Evolutionary conservation across 2,329 filamentous ascomycete species (phyloP).

Genomic region (Neobulgaria alba): DNA sequence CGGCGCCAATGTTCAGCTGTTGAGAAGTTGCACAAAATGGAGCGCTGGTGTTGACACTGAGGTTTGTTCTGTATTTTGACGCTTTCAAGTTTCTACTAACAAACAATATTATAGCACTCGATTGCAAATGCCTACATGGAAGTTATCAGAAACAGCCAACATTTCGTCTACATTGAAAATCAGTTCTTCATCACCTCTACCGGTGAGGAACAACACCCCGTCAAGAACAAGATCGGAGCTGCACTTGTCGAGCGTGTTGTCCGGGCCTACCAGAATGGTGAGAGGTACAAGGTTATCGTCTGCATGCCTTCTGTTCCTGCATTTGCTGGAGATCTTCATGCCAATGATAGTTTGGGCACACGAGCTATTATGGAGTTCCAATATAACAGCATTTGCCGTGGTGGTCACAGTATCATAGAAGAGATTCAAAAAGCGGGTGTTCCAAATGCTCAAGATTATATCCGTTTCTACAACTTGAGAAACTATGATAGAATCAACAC

Average conservation of each 20-base stretch:
- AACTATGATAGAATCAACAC: slow-evolving; percentile 79
- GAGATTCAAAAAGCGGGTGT: slow-evolving; percentile 56
- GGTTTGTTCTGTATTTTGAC: slow-evolving; percentile 23
- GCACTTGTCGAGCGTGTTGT: slow-evolving; percentile 72
- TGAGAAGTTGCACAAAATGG: slow-evolving; percentile 44
- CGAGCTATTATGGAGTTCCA: slow-evolving; percentile 86
- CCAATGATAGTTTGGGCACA: slow-evolving; percentile 64
- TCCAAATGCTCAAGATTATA: slow-evolving; percentile 60
- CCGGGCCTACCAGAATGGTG: slow-evolving; percentile 54
- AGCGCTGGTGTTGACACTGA: slow-evolving; percentile 50
- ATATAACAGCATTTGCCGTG: slow-evolving; percentile 70
- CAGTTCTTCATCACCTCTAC: slow-evolving; percentile 85
- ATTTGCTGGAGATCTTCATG: slow-evolving; percentile 72
- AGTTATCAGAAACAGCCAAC: slow-evolving; percentile 57
- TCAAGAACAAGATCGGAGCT: slow-evolving; percentile 69
- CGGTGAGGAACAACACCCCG: slow-evolving; percentile 57
- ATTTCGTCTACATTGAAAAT: slow-evolving; percentile 77
- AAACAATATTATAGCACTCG: slow-evolving; percentile 45
- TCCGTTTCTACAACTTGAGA: slow-evolving; percentile 77
- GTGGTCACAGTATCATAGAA: slow-evolving; percentile 71
- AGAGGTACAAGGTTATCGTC: slow-evolving; percentile 67
- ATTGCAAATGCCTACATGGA: slow-evolving; percentile 79
- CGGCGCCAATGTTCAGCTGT: slow-evolving; percentile 28
- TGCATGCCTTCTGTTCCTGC: slow-evolving; percentile 73
- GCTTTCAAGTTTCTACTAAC: not conserved